Base-by-base conservation (phyloP, 1,284 basidiomycete species). In the Trichosporon faecale region DNA sequence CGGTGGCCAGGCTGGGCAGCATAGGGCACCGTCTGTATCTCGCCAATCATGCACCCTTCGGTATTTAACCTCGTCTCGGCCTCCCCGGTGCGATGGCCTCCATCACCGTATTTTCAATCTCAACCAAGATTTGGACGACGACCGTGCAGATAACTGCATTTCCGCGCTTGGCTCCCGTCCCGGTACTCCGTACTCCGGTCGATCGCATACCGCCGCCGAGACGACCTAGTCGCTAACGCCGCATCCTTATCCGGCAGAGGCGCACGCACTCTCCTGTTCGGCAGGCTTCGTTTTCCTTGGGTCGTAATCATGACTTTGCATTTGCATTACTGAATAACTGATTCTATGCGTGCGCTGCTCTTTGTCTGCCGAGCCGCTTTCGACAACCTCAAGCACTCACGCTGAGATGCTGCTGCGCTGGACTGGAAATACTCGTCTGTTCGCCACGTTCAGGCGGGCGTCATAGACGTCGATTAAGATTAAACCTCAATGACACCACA, bases 401-500 rank as follows among this genome's bases (percentile, higher is more conserved):
- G 9, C 35, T 37, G 35, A 37, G 35, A 37, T 14, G 35, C 35
- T 37, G 35, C 35, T 12, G 35, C 35, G 35, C 35, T 37, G 11
- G 12, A 37, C 35, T n/a, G n/a, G n/a, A n/a, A n/a, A n/a, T n/a
- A n/a, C n/a, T n/a, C n/a, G n/a, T n/a, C n/a, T n/a, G n/a, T n/a
- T n/a, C n/a, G n/a, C n/a, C n/a, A n/a, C n/a, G n/a, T n/a, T n/a
- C n/a, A n/a, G n/a, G n/a, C n/a, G n/a, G n/a, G n/a, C n/a, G n/a
- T 35, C 33, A 6, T 6, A 8, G 33, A 11, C 33, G 33, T 11
- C 11, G 11, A 11, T 35, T 8, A 35, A 11, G 33, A 11, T 33
- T 68, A 83, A 29, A 82, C 67, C 35, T 78, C 74, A 14, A 81
- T 66, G 3, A 81, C 72, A 8, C 82, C 83, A 16, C 75, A 76